A percentile compares a stretch with the other conserved stretches of the same genome.
phyloP scores from a whole-genome alignment of 257 asterid genomes.

The Marsdenia floribunda region DNA sequence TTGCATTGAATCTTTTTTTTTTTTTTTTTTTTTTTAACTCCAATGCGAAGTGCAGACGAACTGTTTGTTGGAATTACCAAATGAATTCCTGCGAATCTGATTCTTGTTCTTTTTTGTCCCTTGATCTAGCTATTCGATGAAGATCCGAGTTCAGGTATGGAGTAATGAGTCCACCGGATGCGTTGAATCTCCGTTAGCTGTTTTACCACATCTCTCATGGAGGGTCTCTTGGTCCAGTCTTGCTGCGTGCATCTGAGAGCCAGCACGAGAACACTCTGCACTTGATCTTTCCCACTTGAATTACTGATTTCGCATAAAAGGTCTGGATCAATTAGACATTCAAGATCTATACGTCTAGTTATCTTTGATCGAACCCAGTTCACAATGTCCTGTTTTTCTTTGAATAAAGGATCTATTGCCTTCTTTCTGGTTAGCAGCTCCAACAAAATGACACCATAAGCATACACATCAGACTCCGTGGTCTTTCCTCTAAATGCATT shows the following conservation, averaged over 20 bases:
- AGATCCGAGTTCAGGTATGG: not conserved
- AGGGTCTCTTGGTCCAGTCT: constrained; percentile 44
- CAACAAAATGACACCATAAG: constrained; percentile 69
- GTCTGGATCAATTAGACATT: constrained; percentile 45
- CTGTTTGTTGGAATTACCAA: constrained; percentile 9
- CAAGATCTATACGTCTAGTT: constrained; percentile 32
- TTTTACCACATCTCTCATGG: constrained; percentile 75
- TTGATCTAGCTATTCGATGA: constrained; percentile 2
- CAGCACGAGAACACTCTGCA: constrained; percentile 36
- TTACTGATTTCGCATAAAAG: constrained; percentile 50
- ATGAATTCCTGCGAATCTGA: not conserved
- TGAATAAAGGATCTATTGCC: constrained; percentile 47
- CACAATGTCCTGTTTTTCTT: constrained; percentile 39
- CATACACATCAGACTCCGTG: constrained; percentile 67
- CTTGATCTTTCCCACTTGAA: constrained; percentile 43
- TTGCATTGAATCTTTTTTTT: too few species aligned
- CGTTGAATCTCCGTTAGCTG: constrained; percentile 27
- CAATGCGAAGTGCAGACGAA: not conserved
- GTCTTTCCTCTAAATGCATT: constrained; percentile 52
- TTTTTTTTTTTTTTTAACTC: not conserved
- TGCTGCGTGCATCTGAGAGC: constrained; percentile 74
- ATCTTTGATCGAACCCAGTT: constrained; percentile 45
- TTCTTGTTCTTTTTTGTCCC: not conserved
- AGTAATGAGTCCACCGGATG: not conserved
- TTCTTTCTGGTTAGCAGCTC: constrained; percentile 61